These are phyloP conservation scores for Plasmodium fragile DNA, from an alignment of 169 alveolate species.

Conservation along the genomic window DNA sequence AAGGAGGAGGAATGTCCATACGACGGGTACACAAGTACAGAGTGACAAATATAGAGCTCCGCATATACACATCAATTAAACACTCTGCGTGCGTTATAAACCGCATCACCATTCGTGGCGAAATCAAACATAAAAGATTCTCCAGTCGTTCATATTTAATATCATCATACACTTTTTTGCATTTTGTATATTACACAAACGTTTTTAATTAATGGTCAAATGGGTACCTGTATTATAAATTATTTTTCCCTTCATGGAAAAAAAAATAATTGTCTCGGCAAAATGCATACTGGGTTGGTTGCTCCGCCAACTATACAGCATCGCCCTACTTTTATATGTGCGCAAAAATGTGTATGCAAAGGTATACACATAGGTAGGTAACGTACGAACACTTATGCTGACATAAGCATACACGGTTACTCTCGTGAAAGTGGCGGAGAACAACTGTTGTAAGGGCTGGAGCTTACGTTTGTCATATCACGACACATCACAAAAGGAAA, in stretches of 20 bases:
- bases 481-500: background rate
- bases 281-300: background rate
- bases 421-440: background rate
- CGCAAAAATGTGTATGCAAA: conserved; percentile 2
- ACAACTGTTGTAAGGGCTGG: background rate
- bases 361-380: background rate
- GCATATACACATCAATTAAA: background rate
- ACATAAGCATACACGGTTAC: background rate
- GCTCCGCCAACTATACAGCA: background rate
- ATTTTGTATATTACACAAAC: background rate
- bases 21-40: background rate
- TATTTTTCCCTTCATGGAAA: background rate
- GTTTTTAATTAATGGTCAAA: background rate
- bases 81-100: background rate
- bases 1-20: background rate
- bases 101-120: background rate
- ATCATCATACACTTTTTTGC: background rate
- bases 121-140: background rate
- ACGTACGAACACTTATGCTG: background rate
- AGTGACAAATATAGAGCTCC: background rate
- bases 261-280: background rate
- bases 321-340: background rate
- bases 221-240: background rate
- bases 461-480: background rate
- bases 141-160: background rate